Conservation (phyloP, 1,284 basidiomycete genomes). For the Fomitopsis pinicola region DNA sequence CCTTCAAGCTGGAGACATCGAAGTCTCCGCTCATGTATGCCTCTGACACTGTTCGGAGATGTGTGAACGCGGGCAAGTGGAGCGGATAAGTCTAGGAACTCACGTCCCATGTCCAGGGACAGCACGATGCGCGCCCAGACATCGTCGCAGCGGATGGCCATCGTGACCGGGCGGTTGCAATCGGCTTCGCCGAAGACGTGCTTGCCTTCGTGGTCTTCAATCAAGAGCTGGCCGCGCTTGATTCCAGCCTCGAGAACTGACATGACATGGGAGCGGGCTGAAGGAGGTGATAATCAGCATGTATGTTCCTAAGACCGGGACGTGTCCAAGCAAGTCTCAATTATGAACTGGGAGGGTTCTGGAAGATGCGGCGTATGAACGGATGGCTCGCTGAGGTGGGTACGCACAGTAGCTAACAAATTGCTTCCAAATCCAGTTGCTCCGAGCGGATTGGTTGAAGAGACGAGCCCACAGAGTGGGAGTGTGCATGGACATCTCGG, state of each 20-base stretch:
- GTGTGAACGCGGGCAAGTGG: background rate
- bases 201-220: background rate
- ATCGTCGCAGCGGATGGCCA: background rate
- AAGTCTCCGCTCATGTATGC: constrained; percentile 80
- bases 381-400: too few relatives aligned
- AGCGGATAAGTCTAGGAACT: background rate
- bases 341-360: too few relatives aligned
- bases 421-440: background rate
- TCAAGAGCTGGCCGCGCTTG: background rate
- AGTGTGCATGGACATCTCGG: background rate
- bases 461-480: background rate
- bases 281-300: background rate
- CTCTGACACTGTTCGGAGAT: constrained; percentile 59
- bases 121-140: background rate
- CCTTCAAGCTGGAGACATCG: constrained; percentile 62
- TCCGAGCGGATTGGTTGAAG: background rate
- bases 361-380: too few relatives aligned
- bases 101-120: background rate
- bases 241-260: background rate
- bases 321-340: background rate
- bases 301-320: background rate
- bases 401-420: background rate
- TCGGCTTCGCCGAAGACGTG: background rate
- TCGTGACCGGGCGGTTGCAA: background rate
- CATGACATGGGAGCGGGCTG: background rate